Percentiles rank a stretch among this genome's conserved stretches.
phyloP scores from a whole-genome alignment of 306 rosid species.

The Argentina anserina region DNA sequence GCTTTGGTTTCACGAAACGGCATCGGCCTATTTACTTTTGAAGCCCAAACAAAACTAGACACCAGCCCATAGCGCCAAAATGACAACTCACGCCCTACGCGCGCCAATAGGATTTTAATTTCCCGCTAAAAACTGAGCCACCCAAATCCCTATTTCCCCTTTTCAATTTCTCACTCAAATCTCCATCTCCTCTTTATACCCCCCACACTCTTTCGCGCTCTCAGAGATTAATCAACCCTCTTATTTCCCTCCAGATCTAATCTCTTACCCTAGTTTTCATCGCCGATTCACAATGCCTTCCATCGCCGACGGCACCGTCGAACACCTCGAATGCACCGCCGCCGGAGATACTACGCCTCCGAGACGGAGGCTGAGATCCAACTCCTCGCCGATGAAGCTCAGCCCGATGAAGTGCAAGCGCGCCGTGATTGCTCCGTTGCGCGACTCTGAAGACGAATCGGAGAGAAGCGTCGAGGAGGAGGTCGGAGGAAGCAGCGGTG shows the following conservation, averaged over 20 bases:
- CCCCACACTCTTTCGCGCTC: neutral
- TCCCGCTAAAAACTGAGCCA: neutral
- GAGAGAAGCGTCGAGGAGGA: conserved; percentile 1
- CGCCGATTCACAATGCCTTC: neutral
- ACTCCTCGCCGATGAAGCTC: conserved; percentile 21
- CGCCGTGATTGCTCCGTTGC: neutral
- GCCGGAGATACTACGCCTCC: conserved; percentile 27
- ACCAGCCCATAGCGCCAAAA: neutral
- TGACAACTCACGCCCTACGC: neutral
- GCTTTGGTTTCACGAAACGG: too few species aligned
- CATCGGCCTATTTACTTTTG: too few species aligned
- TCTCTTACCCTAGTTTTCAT: neutral
- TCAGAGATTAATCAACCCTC: neutral
- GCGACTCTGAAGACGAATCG: neutral
- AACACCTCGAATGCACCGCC: neutral
- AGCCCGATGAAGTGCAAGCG: conserved; percentile 31
- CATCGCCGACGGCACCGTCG: neutral
- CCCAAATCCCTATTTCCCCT: neutral
- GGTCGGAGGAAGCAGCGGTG: conserved; percentile 8
- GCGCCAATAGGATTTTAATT: neutral
- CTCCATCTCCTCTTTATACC: neutral
- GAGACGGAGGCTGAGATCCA: conserved; percentile 42
- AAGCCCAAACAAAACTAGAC: too few species aligned
- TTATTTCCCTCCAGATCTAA: neutral
- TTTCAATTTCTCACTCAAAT: neutral